These are phyloP conservation scores for Staphylotrichum tortipilum DNA, from an alignment of 495 filamentous ascomycete genomes.

Conservation along the genomic window DNA sequence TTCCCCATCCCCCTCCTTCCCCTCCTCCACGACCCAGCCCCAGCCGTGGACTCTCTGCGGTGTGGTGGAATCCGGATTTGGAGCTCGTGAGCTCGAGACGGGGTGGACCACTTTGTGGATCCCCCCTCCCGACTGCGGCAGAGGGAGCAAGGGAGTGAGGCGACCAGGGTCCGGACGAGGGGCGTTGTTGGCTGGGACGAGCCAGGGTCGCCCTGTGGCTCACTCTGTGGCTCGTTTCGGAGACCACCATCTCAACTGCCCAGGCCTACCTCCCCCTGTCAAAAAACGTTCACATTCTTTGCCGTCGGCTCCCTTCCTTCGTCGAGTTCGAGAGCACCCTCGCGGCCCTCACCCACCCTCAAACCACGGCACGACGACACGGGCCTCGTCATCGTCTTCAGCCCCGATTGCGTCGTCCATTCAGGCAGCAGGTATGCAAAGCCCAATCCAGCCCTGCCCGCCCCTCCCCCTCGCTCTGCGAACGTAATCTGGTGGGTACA, in stretches of 20 bases:
- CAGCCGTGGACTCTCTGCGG: not conserved
- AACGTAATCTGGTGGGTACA: slow-evolving; percentile 4
- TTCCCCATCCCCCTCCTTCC: not conserved
- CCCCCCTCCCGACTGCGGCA: slow-evolving; percentile 4
- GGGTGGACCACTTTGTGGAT: slow-evolving; percentile 3
- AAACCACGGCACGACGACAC: slow-evolving; percentile 1
- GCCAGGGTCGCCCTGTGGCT: slow-evolving; percentile 6
- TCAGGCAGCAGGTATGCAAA: slow-evolving; percentile 9
- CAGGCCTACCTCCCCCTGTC: slow-evolving; percentile 14
- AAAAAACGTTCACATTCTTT: too few relatives aligned
- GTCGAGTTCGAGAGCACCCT: too few relatives aligned
- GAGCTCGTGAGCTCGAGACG: not conserved
- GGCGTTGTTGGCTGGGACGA: not conserved
- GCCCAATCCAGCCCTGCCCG: not conserved
- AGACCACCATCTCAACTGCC: slow-evolving; percentile 14
- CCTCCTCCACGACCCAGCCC: not conserved
- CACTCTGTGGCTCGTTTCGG: slow-evolving; percentile 11
- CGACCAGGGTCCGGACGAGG: slow-evolving; percentile 6
- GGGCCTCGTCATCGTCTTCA: not conserved
- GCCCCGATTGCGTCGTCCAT: not conserved
- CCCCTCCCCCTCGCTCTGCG: too few relatives aligned
- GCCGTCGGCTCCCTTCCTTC: too few relatives aligned
- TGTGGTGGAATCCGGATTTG: slow-evolving; percentile 3
- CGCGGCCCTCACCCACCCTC: not conserved
- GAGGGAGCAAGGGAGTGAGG: too few relatives aligned